Evolutionary conservation across 108 stramenopile genomes (phyloP), one percentile per base, ranked within the genome.

Genomic region (Craspedostauros australis): DNA sequence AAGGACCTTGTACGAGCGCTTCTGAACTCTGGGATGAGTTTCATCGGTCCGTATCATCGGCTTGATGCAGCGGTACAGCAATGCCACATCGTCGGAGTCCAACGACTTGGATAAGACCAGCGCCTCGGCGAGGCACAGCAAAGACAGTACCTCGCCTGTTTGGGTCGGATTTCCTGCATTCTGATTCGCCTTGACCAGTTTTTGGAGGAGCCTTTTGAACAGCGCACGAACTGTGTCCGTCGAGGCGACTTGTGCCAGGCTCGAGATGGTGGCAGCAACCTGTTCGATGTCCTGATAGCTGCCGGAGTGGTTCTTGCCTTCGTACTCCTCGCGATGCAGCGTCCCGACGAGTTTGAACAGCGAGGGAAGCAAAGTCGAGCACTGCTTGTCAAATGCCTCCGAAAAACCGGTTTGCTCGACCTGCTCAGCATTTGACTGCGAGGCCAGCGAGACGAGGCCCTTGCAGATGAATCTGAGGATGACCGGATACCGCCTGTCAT

Each of bases 201-300:
- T 62, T 18, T 84, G 82, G 32, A 91, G 64, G 29, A 91, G 65
- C 44, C 80, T 91, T 52, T 86, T 75, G 55, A 91, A 91, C 7
- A 91, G 77, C 14, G 51, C 60, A 48, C 75, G 78, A 5, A 86
- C 49, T 22, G 82, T 77, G 6, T 50, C 51, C 21, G 39, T 43
- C n/a, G 89, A 79, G 22, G 80, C 76, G 12, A 84, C 29, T 36
- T 64, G 57, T 15, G 80, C 73, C 4, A 84, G 56, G 19, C 78
- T 56, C 0, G 82, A 67, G 40, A 91, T 91, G 25, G 83, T 68
- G 38, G 66, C 50, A n/a, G 70, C 58, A 4, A 75, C 76, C 12
- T 59, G 54, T 34, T 62, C 60, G 16, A 52, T 53, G 14, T 75
- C 66, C 23, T 69, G 62, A 41, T 63, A 26, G 60, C 37, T 34